These are phyloP conservation scores for Pachysandra terminalis DNA, from an alignment of 164 flowering plant genomes.

Conservation along the genomic window DNA sequence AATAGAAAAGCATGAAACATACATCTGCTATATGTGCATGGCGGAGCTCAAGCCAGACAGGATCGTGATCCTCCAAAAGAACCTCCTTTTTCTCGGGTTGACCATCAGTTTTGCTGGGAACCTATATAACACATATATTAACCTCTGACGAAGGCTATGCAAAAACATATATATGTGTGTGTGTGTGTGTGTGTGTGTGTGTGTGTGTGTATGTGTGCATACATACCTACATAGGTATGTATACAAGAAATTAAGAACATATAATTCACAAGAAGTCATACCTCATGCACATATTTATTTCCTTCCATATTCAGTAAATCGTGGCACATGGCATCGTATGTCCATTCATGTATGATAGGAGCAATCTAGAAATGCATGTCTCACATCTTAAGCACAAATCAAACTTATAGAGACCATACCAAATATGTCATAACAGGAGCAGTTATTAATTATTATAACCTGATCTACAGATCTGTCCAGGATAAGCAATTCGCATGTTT, in stretches of 20 bases:
- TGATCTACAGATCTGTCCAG: slow-evolving; percentile 94
- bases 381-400: slow-evolving; percentile 11
- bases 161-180: too few species aligned
- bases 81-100: slow-evolving; percentile 81
- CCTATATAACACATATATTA: slow-evolving; percentile 34
- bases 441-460: slow-evolving; percentile 46
- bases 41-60: slow-evolving; percentile 94
- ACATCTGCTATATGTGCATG: slow-evolving; percentile 98
- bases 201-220: too few species aligned
- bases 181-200: too few species aligned
- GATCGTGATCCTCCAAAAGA: slow-evolving; percentile 96
- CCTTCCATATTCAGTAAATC: slow-evolving; percentile 91
- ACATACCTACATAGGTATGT: too few species aligned
- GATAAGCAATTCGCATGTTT: slow-evolving; percentile 94
- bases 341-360: slow-evolving; percentile 99
- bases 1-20: slow-evolving; percentile 25
- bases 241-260: background rate
- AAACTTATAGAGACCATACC: background rate
- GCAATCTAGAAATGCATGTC: slow-evolving; percentile 61
- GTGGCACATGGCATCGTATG: slow-evolving; percentile 99
- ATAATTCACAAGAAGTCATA: slow-evolving; percentile 25
- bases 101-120: slow-evolving; percentile 75
- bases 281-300: slow-evolving; percentile 93
- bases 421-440: slow-evolving; percentile 4
- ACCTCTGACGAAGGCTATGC: background rate